Conservation (phyloP, 768 basidiomycete genomes). For the Boletus subcaerulescens region DNA sequence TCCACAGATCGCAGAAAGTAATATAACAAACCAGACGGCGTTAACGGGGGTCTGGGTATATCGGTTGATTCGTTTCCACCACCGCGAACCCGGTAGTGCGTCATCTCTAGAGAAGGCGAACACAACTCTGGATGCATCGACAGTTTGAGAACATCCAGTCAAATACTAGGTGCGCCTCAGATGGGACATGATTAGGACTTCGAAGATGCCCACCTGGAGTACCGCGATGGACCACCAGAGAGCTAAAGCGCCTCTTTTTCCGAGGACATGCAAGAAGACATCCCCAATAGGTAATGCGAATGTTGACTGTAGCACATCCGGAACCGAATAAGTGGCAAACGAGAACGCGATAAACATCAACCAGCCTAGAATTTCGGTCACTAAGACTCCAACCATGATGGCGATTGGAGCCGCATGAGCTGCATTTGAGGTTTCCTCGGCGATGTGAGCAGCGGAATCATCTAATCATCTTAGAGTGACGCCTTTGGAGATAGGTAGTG, state of each 20-base stretch:
- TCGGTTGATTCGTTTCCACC: conserved; percentile 35
- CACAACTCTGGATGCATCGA: conserved; percentile 46
- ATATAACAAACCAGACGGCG: conserved; percentile 40
- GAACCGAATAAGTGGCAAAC: conserved; percentile 41
- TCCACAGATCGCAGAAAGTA: conserved; percentile 30
- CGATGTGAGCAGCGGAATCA: conserved; percentile 47
- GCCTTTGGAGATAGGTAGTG: background rate
- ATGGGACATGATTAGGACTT: background rate
- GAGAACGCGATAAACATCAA: conserved; percentile 41
- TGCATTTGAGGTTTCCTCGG: conserved; percentile 45
- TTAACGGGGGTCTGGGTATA: conserved; percentile 36
- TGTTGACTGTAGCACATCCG: conserved; percentile 30
- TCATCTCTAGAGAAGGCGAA: conserved; percentile 43
- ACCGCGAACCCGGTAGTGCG: conserved; percentile 37
- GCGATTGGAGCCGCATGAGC: conserved; percentile 43
- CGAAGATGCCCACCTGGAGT: conserved; percentile 34
- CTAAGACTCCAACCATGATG: conserved; percentile 41
- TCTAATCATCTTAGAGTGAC: conserved; percentile 23
- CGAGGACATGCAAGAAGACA: conserved; percentile 38
- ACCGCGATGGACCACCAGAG: conserved; percentile 44
- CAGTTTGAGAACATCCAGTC: conserved; percentile 44
- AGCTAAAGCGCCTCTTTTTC: conserved; percentile 40
- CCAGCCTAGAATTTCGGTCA: conserved; percentile 41
- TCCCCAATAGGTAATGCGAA: conserved; percentile 42
- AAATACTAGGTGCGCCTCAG: conserved; percentile 30